A percentile compares a stretch with the other conserved stretches of the same genome.
These are phyloP conservation scores for Chrysanthemum makinoi DNA, from an alignment of 129 eudicot species.

Conservation along the genomic window DNA sequence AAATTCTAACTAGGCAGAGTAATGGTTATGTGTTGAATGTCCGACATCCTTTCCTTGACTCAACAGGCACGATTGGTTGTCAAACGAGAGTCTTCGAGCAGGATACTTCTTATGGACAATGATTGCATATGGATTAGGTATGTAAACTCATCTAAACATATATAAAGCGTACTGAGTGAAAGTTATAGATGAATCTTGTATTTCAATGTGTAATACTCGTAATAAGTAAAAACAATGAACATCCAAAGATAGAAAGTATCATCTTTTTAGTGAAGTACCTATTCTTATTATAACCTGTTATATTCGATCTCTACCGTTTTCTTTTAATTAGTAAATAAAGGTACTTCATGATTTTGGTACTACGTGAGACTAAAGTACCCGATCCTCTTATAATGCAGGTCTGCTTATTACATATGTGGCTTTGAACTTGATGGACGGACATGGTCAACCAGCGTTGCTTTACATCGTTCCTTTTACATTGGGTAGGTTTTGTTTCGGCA, in stretches of 20 bases:
- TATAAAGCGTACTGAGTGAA: no score
- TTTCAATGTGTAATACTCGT: no score
- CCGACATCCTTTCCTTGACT: conserved; percentile 25
- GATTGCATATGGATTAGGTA: conserved; percentile 93
- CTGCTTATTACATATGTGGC: conserved; percentile 82
- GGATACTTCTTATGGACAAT: conserved; percentile 94
- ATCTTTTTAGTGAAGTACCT: no score
- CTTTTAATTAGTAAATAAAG: no score
- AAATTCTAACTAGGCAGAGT: neutral
- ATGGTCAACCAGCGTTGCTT: conserved; percentile 90
- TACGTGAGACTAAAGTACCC: neutral
- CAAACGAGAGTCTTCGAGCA: conserved; percentile 61
- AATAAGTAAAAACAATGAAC: no score
- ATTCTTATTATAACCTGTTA: no score
- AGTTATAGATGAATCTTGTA: no score
- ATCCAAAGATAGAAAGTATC: no score
- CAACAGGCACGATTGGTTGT: conserved; percentile 88
- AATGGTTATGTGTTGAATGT: neutral
- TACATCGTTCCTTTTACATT: conserved; percentile 40
- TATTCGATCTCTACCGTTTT: neutral
- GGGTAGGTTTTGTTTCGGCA: conserved; percentile 21
- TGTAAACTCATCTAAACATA: neutral
- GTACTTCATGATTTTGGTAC: neutral
- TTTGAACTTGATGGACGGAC: conserved; percentile 94
- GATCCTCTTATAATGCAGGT: conserved; percentile 45